Evolutionary conservation across 176 grass and related monocot genomes (phyloP).

Genomic region (Themeda triandra): DNA sequence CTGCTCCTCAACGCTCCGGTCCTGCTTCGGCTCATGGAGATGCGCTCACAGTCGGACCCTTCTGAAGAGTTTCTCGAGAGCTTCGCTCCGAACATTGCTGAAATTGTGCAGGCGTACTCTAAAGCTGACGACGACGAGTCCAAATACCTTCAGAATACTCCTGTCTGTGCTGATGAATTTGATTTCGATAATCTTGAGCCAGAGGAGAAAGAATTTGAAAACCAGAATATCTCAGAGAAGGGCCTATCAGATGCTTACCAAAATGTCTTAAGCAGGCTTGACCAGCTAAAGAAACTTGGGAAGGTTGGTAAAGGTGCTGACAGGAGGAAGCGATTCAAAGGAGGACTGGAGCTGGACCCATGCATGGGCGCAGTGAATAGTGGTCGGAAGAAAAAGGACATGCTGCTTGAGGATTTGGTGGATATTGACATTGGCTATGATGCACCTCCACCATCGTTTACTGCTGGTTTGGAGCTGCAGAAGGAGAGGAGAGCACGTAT

Average conservation of each 20-base stretch:
- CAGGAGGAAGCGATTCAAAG: conserved; percentile 40
- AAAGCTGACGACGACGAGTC: conserved; percentile 25
- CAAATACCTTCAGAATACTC: conserved; percentile 48
- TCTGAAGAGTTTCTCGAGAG: conserved; percentile 33
- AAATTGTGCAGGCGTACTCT: conserved; percentile 26
- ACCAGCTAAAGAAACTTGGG: conserved; percentile 47
- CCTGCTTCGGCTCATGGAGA: conserved; percentile 66
- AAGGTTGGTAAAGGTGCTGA: conserved; percentile 46
- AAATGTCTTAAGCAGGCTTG: conserved; percentile 60
- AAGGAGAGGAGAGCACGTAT: conserved; percentile 70
- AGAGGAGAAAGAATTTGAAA: conserved; percentile 18
- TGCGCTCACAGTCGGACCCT: conserved; percentile 36
- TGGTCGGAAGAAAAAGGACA: conserved; percentile 40
- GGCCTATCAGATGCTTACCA: conserved; percentile 59
- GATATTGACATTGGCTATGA: conserved; percentile 75
- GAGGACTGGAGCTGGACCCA: conserved; percentile 37
- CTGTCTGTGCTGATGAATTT: background rate
- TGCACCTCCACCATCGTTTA: conserved; percentile 75
- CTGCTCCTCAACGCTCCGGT: conserved; percentile 49
- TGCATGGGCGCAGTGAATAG: conserved; percentile 34
- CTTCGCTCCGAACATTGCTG: conserved; percentile 28
- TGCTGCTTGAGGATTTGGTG: conserved; percentile 46
- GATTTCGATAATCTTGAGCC: conserved; percentile 32
- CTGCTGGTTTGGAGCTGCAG: conserved; percentile 44
- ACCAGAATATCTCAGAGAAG: conserved; percentile 50